These are phyloP conservation scores for Fallopia convolvulus DNA, from an alignment of 148 eudicot genomes.

Conservation along the genomic window DNA sequence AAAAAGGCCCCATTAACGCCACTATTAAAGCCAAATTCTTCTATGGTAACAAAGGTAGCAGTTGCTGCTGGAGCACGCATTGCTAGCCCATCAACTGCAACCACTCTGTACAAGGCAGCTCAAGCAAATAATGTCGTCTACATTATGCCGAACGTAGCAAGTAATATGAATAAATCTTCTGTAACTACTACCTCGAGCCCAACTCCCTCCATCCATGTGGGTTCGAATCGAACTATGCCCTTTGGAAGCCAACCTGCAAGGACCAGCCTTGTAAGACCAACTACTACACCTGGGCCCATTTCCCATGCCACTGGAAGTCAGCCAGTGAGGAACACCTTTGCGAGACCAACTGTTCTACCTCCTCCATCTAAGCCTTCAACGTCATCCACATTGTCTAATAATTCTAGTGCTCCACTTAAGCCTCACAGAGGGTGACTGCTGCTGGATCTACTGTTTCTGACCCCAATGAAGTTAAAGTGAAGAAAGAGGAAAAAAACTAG, in stretches of 20 bases:
- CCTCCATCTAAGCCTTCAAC: not conserved
- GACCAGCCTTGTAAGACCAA: slow-evolving; percentile 24
- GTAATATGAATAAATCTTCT: slow-evolving; percentile 32
- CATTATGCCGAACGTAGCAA: slow-evolving; percentile 39
- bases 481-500: slow-evolving; percentile 3
- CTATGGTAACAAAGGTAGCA: slow-evolving; percentile 69
- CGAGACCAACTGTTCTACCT: slow-evolving; percentile 21
- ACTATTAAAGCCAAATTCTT: slow-evolving; percentile 34
- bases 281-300: slow-evolving; percentile 22
- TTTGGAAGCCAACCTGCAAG: slow-evolving; percentile 32
- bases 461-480: not conserved
- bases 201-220: slow-evolving; percentile 30
- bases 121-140: slow-evolving; percentile 55
- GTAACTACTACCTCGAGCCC: slow-evolving; percentile 19
- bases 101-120: slow-evolving; percentile 46
- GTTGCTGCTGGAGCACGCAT: slow-evolving; percentile 90
- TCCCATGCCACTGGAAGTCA: slow-evolving; percentile 24
- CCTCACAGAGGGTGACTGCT: not conserved
- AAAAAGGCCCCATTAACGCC: slow-evolving; percentile 32
- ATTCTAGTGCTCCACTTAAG: not conserved
- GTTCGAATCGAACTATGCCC: slow-evolving; percentile 21
- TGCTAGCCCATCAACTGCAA: slow-evolving; percentile 50
- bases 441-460: not conserved
- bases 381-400: not conserved
- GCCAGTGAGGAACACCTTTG: slow-evolving; percentile 26